Evolutionary conservation across 768 basidiomycete genomes (phyloP).

Genomic region (Tylopilus sp.): DNA sequence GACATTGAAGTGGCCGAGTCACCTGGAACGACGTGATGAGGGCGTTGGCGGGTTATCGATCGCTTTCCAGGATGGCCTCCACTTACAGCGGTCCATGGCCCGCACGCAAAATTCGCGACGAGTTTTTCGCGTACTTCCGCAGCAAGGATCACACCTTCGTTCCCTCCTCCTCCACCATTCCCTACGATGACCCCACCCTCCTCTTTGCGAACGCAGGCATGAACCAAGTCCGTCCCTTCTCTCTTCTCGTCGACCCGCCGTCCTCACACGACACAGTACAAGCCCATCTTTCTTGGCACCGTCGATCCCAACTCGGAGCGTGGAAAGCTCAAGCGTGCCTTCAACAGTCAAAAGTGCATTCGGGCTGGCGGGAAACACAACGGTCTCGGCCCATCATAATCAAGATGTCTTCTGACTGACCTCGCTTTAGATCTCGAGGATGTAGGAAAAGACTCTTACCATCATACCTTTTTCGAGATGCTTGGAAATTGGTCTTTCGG

Average conservation of each 20-base stretch:
- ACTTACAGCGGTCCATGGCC: constrained; percentile 57
- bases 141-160: constrained; percentile 82
- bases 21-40: not conserved
- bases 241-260: not conserved
- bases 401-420: constrained; percentile 1
- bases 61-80: constrained; percentile 26
- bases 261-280: constrained; percentile 59
- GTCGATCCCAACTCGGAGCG: constrained; percentile 94
- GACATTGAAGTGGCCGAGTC: constrained; percentile 13
- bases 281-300: constrained; percentile 95
- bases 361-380: constrained; percentile 99
- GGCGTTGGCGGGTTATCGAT: constrained; percentile 21
- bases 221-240: constrained; percentile 66
- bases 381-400: constrained; percentile 44
- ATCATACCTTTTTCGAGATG: constrained; percentile 99
- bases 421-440: constrained; percentile 82
- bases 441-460: constrained; percentile 97
- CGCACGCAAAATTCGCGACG: constrained; percentile 76
- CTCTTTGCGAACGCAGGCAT: constrained; percentile 98
- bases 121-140: constrained; percentile 89
- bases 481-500: constrained; percentile 99
- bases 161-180: constrained; percentile 88
- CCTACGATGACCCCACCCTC: constrained; percentile 96
- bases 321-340: constrained; percentile 87
- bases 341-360: constrained; percentile 98